phyloP scores from a whole-genome alignment of 495 filamentous ascomycete species.

The Bathelium albidoporum region DNA sequence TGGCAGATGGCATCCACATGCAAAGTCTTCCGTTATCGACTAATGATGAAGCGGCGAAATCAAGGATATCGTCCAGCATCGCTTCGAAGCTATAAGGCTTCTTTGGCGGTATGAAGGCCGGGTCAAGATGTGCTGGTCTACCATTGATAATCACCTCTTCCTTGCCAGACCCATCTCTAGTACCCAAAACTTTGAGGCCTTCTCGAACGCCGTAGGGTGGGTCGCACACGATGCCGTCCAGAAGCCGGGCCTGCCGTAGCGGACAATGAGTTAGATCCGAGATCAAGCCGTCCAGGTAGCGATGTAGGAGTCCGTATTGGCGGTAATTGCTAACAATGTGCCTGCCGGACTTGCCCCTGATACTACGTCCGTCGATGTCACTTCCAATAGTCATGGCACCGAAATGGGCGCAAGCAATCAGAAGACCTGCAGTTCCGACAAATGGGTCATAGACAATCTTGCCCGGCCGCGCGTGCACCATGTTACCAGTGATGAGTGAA shows the following conservation, averaged over 20 bases:
- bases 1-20: slow-evolving; percentile 97
- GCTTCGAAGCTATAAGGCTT: slow-evolving; percentile 81
- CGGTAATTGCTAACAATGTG: slow-evolving; percentile 65
- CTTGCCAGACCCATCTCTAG: slow-evolving; percentile 49
- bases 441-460: slow-evolving; percentile 90
- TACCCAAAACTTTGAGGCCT: slow-evolving; percentile 76
- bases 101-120: slow-evolving; percentile 78
- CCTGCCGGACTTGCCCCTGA: slow-evolving; percentile 55
- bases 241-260: slow-evolving; percentile 44
- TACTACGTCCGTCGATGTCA: slow-evolving; percentile 85
- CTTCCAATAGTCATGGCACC: slow-evolving; percentile 70
- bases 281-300: slow-evolving; percentile 66
- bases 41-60: slow-evolving; percentile 66
- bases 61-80: slow-evolving; percentile 79
- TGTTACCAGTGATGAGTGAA: slow-evolving; percentile 82
- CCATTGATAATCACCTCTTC: slow-evolving; percentile 60
- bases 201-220: slow-evolving; percentile 97
- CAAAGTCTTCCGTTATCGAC: slow-evolving; percentile 73
- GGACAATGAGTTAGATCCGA: slow-evolving; percentile 87
- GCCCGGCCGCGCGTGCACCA: slow-evolving; percentile 69
- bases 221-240: slow-evolving; percentile 94
- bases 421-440: slow-evolving; percentile 86
- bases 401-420: slow-evolving; percentile 78
- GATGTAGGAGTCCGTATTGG: slow-evolving; percentile 61
- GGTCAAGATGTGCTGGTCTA: slow-evolving; percentile 57